Percentiles rank a stretch among this genome's conserved stretches.
Evolutionary conservation across 2,329 filamentous ascomycete genomes (phyloP).

Genomic region (Sclerotinia borealis): DNA sequence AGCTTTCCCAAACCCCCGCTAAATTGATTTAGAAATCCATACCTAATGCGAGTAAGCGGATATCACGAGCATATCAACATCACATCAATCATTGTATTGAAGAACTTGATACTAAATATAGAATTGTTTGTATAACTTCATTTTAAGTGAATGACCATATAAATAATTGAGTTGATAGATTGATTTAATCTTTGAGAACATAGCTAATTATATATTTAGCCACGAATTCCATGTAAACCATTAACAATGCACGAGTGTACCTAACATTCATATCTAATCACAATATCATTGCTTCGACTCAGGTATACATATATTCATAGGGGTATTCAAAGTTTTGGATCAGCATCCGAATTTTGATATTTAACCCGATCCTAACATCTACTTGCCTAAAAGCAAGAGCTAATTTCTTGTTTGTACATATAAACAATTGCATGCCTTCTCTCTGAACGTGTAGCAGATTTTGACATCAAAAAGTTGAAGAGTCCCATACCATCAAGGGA

Average conservation of each 20-base stretch:
- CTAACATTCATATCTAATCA: not conserved
- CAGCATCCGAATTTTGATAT: conserved; percentile 7
- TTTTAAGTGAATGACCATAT: no score
- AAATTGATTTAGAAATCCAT: not conserved
- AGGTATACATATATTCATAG: not conserved
- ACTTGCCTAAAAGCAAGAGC: conserved; percentile 20
- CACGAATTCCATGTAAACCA: no score
- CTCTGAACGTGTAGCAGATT: conserved; percentile 14
- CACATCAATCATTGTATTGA: no score
- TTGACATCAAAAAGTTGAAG: conserved; percentile 21
- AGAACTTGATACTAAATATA: not conserved
- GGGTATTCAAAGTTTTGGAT: conserved; percentile 10
- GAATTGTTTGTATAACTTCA: not conserved
- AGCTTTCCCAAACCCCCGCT: conserved; percentile 7
- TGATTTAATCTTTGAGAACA: no score
- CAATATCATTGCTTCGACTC: not conserved
- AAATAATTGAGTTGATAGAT: no score
- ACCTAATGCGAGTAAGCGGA: not conserved
- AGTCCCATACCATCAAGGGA: not conserved
- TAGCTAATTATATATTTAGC: no score
- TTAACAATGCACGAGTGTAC: no score
- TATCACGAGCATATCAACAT: not conserved
- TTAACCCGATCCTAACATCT: conserved; percentile 22
- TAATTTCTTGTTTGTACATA: conserved; percentile 27
- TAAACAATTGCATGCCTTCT: conserved; percentile 22